phyloP scores from a whole-genome alignment of 192 early-diverging fungal species.

The Allomyces javanicus region DNA sequence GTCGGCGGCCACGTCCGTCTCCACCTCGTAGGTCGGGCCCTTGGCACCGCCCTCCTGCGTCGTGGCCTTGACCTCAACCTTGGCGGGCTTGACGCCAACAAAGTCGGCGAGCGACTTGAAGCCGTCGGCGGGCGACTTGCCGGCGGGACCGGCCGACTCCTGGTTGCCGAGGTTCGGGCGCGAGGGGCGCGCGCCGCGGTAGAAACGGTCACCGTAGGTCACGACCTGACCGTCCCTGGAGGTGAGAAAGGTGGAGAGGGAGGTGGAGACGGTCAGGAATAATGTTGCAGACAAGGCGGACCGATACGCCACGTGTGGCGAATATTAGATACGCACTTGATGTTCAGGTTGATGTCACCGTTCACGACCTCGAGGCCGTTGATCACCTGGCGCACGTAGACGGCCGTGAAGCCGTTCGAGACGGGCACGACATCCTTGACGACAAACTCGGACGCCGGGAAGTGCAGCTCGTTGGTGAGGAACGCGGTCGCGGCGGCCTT shows the following conservation, averaged over 20 bases:
- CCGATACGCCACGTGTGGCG: no score
- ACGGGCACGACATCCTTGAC: not conserved
- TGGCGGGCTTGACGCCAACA: no score
- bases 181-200: not conserved
- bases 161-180: no score
- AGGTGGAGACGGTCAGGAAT: no score
- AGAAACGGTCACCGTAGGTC: constrained; percentile 12
- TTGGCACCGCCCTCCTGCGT: no score
- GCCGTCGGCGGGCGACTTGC: no score
- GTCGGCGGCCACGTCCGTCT: constrained; percentile 34
- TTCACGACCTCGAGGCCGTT: constrained; percentile 35
- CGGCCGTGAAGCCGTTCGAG: constrained; percentile 35
- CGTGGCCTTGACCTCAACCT: no score
- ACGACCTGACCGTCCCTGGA: constrained; percentile 11
- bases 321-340: constrained; percentile 4
- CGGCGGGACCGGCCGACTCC: no score
- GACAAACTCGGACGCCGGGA: not conserved
- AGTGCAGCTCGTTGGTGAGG: not conserved
- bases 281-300: no score
- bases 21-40: constrained; percentile 1
- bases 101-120: no score
- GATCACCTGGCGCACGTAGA: constrained; percentile 35
- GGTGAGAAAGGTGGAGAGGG: no score
- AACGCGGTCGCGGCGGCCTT: not conserved
- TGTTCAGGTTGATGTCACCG: constrained; percentile 38